Conservation (phyloP, 208 protist genomes). For the Endotrypanum monterogeii region DNA sequence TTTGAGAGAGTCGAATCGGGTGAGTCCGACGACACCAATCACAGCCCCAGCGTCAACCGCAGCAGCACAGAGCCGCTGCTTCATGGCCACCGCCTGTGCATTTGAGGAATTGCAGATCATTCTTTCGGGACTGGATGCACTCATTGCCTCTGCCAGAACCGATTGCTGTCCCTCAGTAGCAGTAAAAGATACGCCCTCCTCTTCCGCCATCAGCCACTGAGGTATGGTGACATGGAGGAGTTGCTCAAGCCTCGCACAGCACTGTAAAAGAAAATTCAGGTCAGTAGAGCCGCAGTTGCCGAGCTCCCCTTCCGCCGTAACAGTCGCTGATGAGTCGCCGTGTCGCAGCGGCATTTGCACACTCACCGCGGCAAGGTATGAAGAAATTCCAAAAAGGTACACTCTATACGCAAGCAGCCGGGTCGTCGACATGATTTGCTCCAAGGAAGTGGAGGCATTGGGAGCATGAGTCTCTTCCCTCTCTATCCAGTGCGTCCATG, state of each 20-base stretch:
- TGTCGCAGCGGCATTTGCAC: background rate
- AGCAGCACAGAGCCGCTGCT: slow-evolving; percentile 23
- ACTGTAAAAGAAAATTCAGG: slow-evolving; percentile 8
- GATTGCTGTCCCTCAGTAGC: background rate
- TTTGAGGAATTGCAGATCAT: background rate
- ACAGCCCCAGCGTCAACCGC: slow-evolving; percentile 27
- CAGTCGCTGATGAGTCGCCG: background rate
- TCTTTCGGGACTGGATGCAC: too few relatives aligned
- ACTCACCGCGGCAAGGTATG: slow-evolving; percentile 15
- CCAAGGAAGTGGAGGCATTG: background rate
- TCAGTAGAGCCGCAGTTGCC: background rate
- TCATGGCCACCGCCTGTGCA: slow-evolving; percentile 4
- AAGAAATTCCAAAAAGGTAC: slow-evolving; percentile 29
- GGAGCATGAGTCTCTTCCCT: background rate
- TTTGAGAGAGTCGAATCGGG: background rate
- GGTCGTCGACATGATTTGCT: background rate
- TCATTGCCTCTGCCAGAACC: too few relatives aligned
- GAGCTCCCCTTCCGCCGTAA: background rate
- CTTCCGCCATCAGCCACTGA: slow-evolving; percentile 25
- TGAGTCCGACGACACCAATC: slow-evolving; percentile 3
- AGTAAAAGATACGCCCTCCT: background rate
- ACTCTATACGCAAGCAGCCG: slow-evolving; percentile 21
- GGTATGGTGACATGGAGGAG: slow-evolving; percentile 10
- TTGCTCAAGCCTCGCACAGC: slow-evolving; percentile 9
- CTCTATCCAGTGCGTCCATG: slow-evolving; percentile 19